Evolutionary conservation across 306 rosid species (phyloP).

Genomic region (Prinsepia uniflora): DNA sequence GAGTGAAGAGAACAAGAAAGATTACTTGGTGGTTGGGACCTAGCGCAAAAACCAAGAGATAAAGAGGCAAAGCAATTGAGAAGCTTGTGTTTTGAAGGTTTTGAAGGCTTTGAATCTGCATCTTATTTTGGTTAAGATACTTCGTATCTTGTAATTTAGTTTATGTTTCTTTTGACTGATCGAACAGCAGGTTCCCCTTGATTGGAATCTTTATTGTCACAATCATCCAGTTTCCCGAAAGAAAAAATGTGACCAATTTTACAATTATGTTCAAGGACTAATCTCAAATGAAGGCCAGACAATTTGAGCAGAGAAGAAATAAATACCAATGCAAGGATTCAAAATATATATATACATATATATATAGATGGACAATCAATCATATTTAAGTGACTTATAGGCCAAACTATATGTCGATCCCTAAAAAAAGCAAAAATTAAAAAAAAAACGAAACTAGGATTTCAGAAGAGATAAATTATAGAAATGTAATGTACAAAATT

Average conservation of each 20-base stretch:
- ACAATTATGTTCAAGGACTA: neutral
- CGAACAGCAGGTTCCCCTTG: too few species aligned
- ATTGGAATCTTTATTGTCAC: neutral
- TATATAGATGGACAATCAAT: neutral
- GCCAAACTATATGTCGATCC: neutral
- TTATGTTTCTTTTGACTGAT: too few species aligned
- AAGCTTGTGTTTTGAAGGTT: too few species aligned
- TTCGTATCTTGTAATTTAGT: too few species aligned
- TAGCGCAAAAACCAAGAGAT: too few species aligned
- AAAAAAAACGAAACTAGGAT: neutral
- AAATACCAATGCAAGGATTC: neutral
- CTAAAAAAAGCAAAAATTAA: neutral
- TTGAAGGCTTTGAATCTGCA: too few species aligned
- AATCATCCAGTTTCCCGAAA: neutral
- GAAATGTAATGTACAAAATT: neutral
- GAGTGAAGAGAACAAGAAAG: too few species aligned
- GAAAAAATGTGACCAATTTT: neutral
- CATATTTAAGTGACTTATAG: neutral
- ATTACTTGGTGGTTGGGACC: too few species aligned
- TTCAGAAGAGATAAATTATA: neutral
- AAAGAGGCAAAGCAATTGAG: too few species aligned
- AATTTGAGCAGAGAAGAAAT: neutral
- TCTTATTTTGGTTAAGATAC: too few species aligned
- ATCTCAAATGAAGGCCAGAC: neutral
- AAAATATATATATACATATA: neutral